phyloP scores from a whole-genome alignment of 1,284 basidiomycete genomes.

The Blastosporella zonata region DNA sequence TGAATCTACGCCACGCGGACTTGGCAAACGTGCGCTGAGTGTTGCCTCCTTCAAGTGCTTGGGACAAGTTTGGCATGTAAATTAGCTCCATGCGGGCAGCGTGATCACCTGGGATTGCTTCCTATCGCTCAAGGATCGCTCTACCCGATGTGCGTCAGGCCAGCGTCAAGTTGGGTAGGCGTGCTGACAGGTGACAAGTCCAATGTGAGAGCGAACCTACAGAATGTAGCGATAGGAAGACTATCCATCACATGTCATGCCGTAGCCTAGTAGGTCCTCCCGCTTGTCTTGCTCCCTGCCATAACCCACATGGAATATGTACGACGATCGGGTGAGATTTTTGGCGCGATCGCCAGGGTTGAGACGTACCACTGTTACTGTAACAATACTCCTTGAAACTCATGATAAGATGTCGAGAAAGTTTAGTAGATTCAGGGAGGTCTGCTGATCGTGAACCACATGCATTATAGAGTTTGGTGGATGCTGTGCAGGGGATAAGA shows the following conservation, averaged over 20 bases:
- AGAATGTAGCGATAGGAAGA: neutral
- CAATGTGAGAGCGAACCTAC: neutral
- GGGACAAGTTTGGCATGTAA: neutral
- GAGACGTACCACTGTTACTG: neutral
- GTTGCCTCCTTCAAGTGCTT: neutral
- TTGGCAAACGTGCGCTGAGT: neutral
- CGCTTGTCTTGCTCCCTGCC: neutral
- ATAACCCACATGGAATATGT: slow-evolving; percentile 1
- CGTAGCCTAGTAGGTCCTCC: neutral
- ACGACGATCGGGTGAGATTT: neutral
- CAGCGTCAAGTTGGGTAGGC: neutral
- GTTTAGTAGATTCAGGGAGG: neutral
- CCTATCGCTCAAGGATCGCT: neutral
- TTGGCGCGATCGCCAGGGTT: neutral
- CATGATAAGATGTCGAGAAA: neutral
- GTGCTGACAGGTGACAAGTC: neutral
- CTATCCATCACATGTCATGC: neutral
- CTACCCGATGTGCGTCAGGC: neutral
- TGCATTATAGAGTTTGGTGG: slow-evolving; percentile 1
- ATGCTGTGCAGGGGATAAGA: neutral
- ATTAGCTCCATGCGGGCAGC: neutral
- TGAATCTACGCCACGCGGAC: neutral
- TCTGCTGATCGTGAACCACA: slow-evolving; percentile 7
- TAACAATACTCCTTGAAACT: slow-evolving; percentile 13
- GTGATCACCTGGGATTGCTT: neutral